Evolutionary conservation across 2,329 filamentous ascomycete species (phyloP).

Genomic region (Dothiorella sarmentorum): DNA sequence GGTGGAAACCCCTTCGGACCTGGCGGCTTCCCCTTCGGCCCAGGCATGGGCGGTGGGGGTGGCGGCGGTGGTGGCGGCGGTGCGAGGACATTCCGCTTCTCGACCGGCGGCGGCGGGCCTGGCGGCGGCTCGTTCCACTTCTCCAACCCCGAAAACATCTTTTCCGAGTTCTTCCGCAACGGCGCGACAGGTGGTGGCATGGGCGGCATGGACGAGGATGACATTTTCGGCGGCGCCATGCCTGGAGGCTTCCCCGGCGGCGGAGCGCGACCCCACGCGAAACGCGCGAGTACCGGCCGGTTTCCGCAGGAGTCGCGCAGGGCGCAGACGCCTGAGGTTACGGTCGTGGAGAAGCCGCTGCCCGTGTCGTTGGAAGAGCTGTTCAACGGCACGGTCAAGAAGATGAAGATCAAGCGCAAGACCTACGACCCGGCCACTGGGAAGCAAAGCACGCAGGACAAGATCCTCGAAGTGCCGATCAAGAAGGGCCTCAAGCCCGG

Average conservation of each 20-base stretch:
- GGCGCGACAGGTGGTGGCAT: slow-evolving; percentile 46
- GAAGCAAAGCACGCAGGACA: slow-evolving; percentile 82
- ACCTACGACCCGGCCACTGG: slow-evolving; percentile 77
- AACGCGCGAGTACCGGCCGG: slow-evolving; percentile 28
- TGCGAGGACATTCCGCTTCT: slow-evolving; percentile 62
- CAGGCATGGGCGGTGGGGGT: slow-evolving; percentile 54
- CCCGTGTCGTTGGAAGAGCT: slow-evolving; percentile 83
- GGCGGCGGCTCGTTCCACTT: slow-evolving; percentile 72
- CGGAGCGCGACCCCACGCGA: slow-evolving; percentile 37
- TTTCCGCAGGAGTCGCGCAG: slow-evolving; percentile 36
- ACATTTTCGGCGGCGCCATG: slow-evolving; percentile 41
- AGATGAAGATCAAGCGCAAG: slow-evolving; percentile 97
- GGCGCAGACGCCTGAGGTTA: slow-evolving; percentile 73
- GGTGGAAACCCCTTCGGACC: slow-evolving; percentile 44
- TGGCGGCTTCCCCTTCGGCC: slow-evolving; percentile 51
- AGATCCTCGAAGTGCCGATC: slow-evolving; percentile 90
- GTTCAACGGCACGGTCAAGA: slow-evolving; percentile 84
- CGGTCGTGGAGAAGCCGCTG: slow-evolving; percentile 82
- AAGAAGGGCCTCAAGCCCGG: slow-evolving; percentile 94
- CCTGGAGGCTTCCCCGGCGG: slow-evolving; percentile 28
- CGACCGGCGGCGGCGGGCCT: slow-evolving; percentile 49
- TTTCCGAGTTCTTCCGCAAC: slow-evolving; percentile 73
- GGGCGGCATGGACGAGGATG: slow-evolving; percentile 46
- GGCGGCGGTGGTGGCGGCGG: slow-evolving; percentile 50
- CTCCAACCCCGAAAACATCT: slow-evolving; percentile 78